These are phyloP conservation scores for Amoebophrya sp. DNA, from an alignment of 169 alveolate genomes.

Conservation along the genomic window DNA sequence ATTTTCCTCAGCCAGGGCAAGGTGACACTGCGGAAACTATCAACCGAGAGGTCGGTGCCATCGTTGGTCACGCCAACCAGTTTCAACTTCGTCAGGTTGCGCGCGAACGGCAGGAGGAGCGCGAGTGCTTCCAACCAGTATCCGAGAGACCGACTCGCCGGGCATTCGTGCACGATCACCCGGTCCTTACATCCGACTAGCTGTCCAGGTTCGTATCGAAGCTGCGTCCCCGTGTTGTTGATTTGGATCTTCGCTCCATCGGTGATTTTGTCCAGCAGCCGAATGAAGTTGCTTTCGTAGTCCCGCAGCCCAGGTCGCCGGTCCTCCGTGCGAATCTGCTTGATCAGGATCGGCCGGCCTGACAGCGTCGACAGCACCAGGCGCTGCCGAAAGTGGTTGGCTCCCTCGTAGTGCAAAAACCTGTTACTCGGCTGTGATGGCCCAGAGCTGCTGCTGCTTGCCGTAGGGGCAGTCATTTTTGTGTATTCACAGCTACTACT, in stretches of 20 bases:
- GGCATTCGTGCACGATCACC: slow-evolving; percentile 57
- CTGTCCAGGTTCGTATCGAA: slow-evolving; percentile 68
- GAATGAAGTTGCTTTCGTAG: slow-evolving; percentile 59
- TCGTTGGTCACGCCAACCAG: slow-evolving; percentile 64
- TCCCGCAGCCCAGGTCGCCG: slow-evolving; percentile 65
- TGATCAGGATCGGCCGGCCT: slow-evolving; percentile 44
- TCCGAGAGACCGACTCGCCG: slow-evolving; percentile 58
- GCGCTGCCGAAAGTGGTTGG: slow-evolving; percentile 46
- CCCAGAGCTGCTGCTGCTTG: slow-evolving; percentile 53
- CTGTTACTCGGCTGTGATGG: no score
- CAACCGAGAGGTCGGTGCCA: slow-evolving; percentile 51
- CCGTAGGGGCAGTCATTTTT: not conserved
- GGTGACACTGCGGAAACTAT: slow-evolving; percentile 47
- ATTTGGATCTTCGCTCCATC: slow-evolving; percentile 65
- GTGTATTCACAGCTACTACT: no score
- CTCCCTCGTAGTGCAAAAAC: slow-evolving; percentile 53
- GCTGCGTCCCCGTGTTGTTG: slow-evolving; percentile 68
- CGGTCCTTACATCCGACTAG: slow-evolving; percentile 59
- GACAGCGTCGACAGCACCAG: slow-evolving; percentile 47
- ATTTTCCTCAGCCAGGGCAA: slow-evolving; percentile 55
- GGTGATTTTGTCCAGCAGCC: slow-evolving; percentile 61
- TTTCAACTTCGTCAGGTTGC: slow-evolving; percentile 52
- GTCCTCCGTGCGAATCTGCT: slow-evolving; percentile 60
- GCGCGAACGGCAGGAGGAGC: slow-evolving; percentile 61
- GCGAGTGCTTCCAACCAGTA: slow-evolving; percentile 62